A percentile compares a stretch with the other conserved stretches of the same genome.
phyloP scores from a whole-genome alignment of 2,329 filamentous ascomycete species.

The Talaromyces marneffei region DNA sequence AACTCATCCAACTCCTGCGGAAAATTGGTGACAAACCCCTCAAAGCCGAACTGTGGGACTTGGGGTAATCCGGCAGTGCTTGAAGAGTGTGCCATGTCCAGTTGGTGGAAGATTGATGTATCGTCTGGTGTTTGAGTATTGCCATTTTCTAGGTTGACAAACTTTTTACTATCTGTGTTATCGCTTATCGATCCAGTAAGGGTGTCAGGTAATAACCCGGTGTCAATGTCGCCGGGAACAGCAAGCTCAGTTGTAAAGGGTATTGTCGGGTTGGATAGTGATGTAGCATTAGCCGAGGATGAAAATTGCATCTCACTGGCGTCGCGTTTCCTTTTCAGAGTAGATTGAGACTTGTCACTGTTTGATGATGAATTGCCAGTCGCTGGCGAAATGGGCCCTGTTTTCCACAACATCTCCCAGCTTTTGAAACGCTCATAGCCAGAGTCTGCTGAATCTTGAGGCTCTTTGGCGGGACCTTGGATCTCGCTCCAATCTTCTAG shows the following conservation, averaged over 20 bases:
- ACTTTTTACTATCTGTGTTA: conserved; percentile 14
- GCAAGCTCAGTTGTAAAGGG: neutral
- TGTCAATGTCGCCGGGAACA: conserved; percentile 14
- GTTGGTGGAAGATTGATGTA: neutral
- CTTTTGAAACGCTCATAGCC: conserved; percentile 49
- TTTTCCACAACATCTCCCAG: conserved; percentile 48
- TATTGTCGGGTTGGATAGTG: neutral
- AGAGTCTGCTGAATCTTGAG: conserved; percentile 37
- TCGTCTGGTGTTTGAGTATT: neutral
- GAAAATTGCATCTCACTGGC: neutral
- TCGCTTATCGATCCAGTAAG: neutral
- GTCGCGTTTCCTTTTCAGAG: neutral
- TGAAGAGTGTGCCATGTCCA: conserved; percentile 25
- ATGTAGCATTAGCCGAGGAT: neutral
- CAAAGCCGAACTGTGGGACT: conserved; percentile 32
- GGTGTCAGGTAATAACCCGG: neutral
- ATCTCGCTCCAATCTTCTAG: conserved; percentile 41
- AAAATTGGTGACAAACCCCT: conserved; percentile 38
- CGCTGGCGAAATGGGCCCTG: conserved; percentile 32
- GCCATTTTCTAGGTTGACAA: conserved; percentile 12
- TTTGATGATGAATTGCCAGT: conserved; percentile 18
- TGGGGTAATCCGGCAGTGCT: neutral
- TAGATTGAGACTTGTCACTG: neutral
- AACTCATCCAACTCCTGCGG: conserved; percentile 38
- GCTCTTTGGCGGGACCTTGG: conserved; percentile 22